phyloP scores from a whole-genome alignment of 257 asterid genomes.

The Salvia miltiorrhiza region DNA sequence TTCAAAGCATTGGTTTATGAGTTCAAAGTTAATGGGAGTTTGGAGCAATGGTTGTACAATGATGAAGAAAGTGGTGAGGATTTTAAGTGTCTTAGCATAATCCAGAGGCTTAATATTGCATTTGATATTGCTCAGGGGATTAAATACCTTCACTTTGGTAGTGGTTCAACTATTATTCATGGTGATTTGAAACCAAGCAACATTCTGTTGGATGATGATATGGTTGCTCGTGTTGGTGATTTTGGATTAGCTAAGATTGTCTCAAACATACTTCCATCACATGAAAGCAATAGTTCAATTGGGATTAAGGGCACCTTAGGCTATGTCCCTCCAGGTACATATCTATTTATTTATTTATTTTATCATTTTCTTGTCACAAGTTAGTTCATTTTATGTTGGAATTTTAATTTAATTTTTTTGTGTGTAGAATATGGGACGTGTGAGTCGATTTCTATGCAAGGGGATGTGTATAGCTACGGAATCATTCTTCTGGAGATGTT shows the following conservation, averaged over 20 bases:
- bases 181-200: neutral
- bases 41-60: conserved; percentile 28
- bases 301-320: neutral
- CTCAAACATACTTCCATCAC: neutral
- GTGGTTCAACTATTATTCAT: neutral
- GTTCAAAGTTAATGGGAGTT: conserved; percentile 27
- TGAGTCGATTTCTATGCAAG: neutral
- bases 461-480: neutral
- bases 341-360: neutral
- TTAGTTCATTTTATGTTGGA: neutral
- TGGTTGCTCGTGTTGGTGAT: neutral
- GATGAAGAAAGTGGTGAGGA: neutral
- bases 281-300: neutral
- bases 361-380: neutral
- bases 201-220: neutral
- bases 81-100: neutral
- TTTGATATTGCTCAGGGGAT: neutral
- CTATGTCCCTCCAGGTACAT: neutral
- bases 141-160: neutral
- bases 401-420: neutral
- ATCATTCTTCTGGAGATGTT: neutral
- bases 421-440: neutral
- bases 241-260: neutral
- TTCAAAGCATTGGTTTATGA: conserved; percentile 31
- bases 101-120: neutral